A percentile compares a stretch with the other conserved stretches of the same genome.
Evolutionary conservation across 345 rosid genomes (phyloP).

Genomic region (Citrus unshiu): DNA sequence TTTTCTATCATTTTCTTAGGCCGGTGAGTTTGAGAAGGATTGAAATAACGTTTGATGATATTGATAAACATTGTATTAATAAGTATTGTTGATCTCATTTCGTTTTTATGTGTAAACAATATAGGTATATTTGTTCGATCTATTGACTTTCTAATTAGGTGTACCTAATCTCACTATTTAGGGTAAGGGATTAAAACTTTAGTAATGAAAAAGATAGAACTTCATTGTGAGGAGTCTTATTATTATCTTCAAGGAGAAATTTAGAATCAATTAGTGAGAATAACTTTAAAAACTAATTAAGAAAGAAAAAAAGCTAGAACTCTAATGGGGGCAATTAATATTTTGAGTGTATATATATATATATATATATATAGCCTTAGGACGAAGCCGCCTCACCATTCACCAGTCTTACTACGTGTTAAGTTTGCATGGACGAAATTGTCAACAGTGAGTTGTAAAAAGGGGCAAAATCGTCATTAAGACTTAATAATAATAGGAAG

Average conservation of each 20-base stretch:
- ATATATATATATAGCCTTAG: too few relatives aligned
- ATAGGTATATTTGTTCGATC: background rate
- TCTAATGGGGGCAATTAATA: background rate
- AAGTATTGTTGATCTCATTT: background rate
- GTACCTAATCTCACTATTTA: constrained; percentile 11
- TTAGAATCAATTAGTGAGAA: background rate
- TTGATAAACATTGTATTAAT: too few relatives aligned
- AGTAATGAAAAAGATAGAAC: background rate
- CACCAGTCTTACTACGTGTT: constrained; percentile 31
- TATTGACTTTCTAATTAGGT: background rate
- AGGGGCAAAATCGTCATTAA: constrained; percentile 28
- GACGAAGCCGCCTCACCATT: constrained; percentile 28
- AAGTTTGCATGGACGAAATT: constrained; percentile 42
- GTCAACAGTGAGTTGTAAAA: constrained; percentile 21
- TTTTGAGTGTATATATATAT: too few relatives aligned
- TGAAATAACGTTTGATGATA: too few relatives aligned
- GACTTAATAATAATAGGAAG: background rate
- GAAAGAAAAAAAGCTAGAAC: too few relatives aligned
- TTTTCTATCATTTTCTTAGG: too few relatives aligned
- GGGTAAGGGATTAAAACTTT: background rate
- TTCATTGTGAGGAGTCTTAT: background rate
- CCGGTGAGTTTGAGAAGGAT: too few relatives aligned
- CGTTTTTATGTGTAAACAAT: background rate
- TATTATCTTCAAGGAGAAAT: background rate
- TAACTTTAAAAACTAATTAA: too few relatives aligned